Evolutionary conservation across 192 early-diverging fungal species (phyloP), one percentile per base, ranked within the genome.

Genomic region (Irineochytrium annulatum): DNA sequence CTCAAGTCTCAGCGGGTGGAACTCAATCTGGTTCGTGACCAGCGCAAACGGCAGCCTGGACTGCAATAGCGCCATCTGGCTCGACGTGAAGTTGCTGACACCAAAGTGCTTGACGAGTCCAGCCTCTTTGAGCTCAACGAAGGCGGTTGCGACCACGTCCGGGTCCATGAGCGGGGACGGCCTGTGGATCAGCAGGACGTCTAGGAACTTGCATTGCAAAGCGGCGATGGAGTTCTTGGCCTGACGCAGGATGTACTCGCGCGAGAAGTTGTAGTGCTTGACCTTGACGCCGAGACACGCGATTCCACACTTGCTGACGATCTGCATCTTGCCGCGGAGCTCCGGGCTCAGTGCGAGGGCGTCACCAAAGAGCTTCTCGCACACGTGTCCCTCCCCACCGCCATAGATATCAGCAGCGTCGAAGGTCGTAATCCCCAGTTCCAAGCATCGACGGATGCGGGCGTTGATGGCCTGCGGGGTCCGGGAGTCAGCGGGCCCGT

Each of bases 61-160:
- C 41, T 76, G 74, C 17, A 76, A 17, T 6, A 76, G 59, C 46
- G 65, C 62, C 34, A 77, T 54, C 55, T 75, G 71, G 20, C 5
- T 13, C 5, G 60, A 20, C 13, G 62, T 69, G 19, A 80, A 80
- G 72, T 93, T 93, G 37, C 84, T 85, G 26, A 91, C 89, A 67
- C 91, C 91, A 32, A 93, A 87, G 37, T 80, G 72, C 55, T 84
- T 85, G 55, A 81, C 81, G 65, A 87, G 86, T 62, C 85, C 82
- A 16, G 78, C 67, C 11, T 69, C 80, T 14, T 88, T 59, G 32
- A 92, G 71, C 28, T 63, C 66, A 70, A 90, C 89, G 82, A 93
- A 83, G 1, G 81, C 89, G 20, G 35, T 17, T 39, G 59, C 51
- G 3, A 57, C 45, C 19, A 32, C 51, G 20, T 60, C 49, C 4